Evolutionary conservation across 2,329 filamentous ascomycete species (phyloP).

Genomic region (Colletotrichum acutatum): DNA sequence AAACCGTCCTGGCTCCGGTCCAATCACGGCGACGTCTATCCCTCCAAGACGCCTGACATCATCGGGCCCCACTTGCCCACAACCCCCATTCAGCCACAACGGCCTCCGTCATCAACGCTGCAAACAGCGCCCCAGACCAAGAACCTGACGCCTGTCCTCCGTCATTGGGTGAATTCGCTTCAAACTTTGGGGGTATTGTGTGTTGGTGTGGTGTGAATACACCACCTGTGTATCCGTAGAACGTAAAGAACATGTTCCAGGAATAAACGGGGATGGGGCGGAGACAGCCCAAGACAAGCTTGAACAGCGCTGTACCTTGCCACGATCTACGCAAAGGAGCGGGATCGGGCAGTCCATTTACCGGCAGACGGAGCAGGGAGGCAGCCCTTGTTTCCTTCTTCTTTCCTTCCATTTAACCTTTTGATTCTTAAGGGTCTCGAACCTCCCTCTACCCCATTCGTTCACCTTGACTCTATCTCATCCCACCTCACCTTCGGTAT

Average conservation of each 20-base stretch:
- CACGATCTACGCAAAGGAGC: conserved; percentile 25
- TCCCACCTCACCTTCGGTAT: neutral
- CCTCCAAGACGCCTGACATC: conserved; percentile 28
- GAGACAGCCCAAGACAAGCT: neutral
- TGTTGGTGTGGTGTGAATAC: neutral
- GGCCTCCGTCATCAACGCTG: conserved; percentile 27
- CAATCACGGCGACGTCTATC: conserved; percentile 16
- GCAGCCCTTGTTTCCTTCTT: neutral
- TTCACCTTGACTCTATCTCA: neutral
- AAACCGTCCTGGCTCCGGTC: neutral
- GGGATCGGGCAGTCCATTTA: conserved; percentile 24
- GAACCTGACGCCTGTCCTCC: conserved; percentile 16
- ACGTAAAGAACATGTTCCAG: neutral
- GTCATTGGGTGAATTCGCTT: conserved; percentile 1
- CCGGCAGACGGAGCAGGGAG: conserved; percentile 5
- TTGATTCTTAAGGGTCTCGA: conserved; percentile 19
- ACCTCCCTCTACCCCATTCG: neutral
- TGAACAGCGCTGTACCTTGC: conserved; percentile 10
- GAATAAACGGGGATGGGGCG: neutral
- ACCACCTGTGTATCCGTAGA: neutral
- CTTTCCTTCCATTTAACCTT: neutral
- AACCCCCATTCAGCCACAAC: conserved; percentile 29
- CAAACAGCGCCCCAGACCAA: conserved; percentile 31
- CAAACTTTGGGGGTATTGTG: neutral
- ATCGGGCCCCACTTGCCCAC: conserved; percentile 4